Conservation (phyloP, 1,139 yeast species). For the Geotrichum restrictum region DNA sequence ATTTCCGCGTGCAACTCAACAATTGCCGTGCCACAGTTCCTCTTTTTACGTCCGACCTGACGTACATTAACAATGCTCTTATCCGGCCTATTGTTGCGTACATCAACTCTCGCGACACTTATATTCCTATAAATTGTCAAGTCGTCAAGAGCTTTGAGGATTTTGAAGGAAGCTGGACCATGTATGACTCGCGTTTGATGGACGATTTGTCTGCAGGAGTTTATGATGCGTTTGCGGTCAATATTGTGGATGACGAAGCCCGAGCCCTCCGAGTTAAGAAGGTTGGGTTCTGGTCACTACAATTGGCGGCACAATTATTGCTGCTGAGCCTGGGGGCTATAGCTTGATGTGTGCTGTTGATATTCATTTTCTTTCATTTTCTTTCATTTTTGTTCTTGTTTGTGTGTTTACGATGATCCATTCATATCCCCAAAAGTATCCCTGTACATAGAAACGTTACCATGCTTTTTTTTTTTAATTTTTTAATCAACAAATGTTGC, state of each 20-base stretch:
- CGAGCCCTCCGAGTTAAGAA: constrained; percentile 68
- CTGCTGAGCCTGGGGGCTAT: constrained; percentile 74
- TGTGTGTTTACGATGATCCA: too few relatives aligned
- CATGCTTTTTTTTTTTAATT: too few relatives aligned
- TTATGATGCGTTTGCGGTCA: constrained; percentile 83
- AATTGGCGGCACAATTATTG: constrained; percentile 72
- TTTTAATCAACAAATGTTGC: too few relatives aligned
- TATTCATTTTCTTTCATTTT: background rate
- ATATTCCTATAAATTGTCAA: constrained; percentile 80
- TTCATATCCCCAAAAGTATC: too few relatives aligned
- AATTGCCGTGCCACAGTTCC: constrained; percentile 89
- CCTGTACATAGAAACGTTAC: too few relatives aligned
- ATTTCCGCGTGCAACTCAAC: constrained; percentile 69
- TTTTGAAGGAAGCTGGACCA: constrained; percentile 95
- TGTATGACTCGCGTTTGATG: constrained; percentile 86
- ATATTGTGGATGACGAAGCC: constrained; percentile 82
- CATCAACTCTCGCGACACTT: constrained; percentile 83
- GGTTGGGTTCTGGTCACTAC: constrained; percentile 92
- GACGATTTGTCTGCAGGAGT: constrained; percentile 87
- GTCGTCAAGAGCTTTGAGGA: constrained; percentile 76
- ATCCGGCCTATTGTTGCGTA: constrained; percentile 94
- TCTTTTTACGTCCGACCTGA: constrained; percentile 72
- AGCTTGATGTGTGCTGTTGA: constrained; percentile 38
- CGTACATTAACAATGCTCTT: constrained; percentile 85
- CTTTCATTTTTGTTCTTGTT: background rate